These are phyloP conservation scores for Astragalus membranaceus DNA, from an alignment of 306 rosid species.

Conservation along the genomic window DNA sequence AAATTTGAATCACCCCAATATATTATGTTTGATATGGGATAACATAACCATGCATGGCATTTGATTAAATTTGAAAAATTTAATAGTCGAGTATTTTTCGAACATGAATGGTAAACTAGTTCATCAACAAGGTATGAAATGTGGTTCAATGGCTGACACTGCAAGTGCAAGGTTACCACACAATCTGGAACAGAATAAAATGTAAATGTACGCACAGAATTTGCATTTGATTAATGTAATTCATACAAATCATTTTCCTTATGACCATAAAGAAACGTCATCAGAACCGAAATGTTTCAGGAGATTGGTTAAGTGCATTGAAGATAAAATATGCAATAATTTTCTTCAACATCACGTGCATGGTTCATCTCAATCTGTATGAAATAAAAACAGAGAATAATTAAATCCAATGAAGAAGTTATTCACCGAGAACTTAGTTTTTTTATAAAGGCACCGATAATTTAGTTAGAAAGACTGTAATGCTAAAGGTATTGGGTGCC, in stretches of 20 bases:
- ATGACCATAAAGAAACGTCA: not conserved
- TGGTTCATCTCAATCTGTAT: constrained; percentile 39
- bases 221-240: not conserved
- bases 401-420: not conserved
- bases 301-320: constrained; percentile 5
- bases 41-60: too few relatives aligned
- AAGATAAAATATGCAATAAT: constrained; percentile 15
- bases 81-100: too few relatives aligned
- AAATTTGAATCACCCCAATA: too few relatives aligned
- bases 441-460: not conserved
- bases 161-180: not conserved
- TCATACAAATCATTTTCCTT: not conserved
- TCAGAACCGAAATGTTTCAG: not conserved
- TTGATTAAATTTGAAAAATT: too few relatives aligned
- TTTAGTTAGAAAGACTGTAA: not conserved
- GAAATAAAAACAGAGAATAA: not conserved
- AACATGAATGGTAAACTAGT: not conserved
- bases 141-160: not conserved
- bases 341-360: constrained; percentile 27
- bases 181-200: not conserved
- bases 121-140: not conserved
- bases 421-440: not conserved
- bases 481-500: too few relatives aligned
- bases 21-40: too few relatives aligned
- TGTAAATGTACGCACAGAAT: not conserved